phyloP scores from a whole-genome alignment of 2,329 filamentous ascomycete genomes.

The Xylariaceae sp. region DNA sequence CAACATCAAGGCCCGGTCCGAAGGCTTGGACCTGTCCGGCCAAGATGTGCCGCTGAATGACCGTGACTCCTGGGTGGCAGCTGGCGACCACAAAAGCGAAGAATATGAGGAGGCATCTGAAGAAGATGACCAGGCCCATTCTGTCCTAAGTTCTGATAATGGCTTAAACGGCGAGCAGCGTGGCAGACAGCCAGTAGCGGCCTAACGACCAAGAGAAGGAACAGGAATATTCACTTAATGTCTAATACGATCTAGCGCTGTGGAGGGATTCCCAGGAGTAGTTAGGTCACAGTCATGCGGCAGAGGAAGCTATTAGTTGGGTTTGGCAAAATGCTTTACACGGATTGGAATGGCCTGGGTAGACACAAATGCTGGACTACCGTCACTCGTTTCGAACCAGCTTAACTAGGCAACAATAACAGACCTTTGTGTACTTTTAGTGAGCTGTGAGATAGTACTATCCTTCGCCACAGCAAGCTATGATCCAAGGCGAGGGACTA shows the following conservation, averaged over 20 bases:
- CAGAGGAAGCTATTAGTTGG: slow-evolving; percentile 3
- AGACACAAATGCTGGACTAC: not conserved
- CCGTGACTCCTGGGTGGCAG: slow-evolving; percentile 84
- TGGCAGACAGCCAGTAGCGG: slow-evolving; percentile 33
- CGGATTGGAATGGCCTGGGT: slow-evolving; percentile 5
- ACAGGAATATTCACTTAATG: slow-evolving; percentile 34
- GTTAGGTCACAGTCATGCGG: not conserved
- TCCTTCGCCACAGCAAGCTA: not conserved
- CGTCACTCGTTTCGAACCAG: slow-evolving; percentile 8
- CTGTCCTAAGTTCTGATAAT: slow-evolving; percentile 58
- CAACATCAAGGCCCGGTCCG: slow-evolving; percentile 68
- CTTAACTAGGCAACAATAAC: not conserved
- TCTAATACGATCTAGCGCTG: slow-evolving; percentile 35
- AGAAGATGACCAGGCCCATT: slow-evolving; percentile 66
- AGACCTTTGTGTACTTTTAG: slow-evolving; percentile 11
- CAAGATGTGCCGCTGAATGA: slow-evolving; percentile 83
- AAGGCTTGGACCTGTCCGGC: slow-evolving; percentile 80
- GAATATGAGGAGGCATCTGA: slow-evolving; percentile 69
- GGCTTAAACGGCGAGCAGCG: slow-evolving; percentile 62
- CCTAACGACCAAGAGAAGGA: not conserved
- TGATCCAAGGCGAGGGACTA: not conserved
- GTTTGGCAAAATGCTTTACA: slow-evolving; percentile 4
- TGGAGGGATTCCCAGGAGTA: not conserved
- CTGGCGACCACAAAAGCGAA: slow-evolving; percentile 65
- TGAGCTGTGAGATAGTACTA: not conserved